Base-by-base conservation (phyloP, 371 early-diverging fungal species). In the Mucor indicus region DNA sequence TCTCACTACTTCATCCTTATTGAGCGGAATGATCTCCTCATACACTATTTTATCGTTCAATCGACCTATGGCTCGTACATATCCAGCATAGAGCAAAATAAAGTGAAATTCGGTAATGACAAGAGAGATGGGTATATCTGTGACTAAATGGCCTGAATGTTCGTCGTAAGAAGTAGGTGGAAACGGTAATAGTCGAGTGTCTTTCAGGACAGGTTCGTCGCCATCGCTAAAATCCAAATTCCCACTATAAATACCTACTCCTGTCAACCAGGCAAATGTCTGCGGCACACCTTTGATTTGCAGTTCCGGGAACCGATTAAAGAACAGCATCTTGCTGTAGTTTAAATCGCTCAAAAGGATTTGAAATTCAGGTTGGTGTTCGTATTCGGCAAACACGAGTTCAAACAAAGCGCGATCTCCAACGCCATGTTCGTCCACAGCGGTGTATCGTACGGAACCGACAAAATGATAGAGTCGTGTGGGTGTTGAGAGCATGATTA, bases 51-150 rank as follows among this genome's bases (percentile, higher is more conserved):
- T 80, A 52, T 83, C 79, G 53, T 84, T 92, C 23, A 96, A 75
- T 44, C 79, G 79, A 53, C 83, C 87, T 22, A 96, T 69, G 2
- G 91, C 94, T 31, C 85, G 69, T 5, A 95, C 61, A 31, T 81
- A 70, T 55, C 84, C 79, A 20, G 77, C 68, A 64, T 90, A 93
- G 22, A 95, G 72, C 29, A 95, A 65, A 36, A 96, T 63, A 50
- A 86, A 86, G 53, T 96, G 96, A 56, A 92, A 95, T 61, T 90
- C 89, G 3, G 94, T 92, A 44, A 91, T 56, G 4, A 85, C 86
- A 45, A 93, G 64, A 0, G 90, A 78, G 4, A 90, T 65, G 0
- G 93, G 95, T 25, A 73, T 61, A 44, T 87, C 87, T 10, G 64
- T 62, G 9, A 61, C 53, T 1, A 72, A 52, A 17, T 63, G 53